phyloP scores from a whole-genome alignment of 371 early-diverging fungal genomes.

The Dichotomocladium elegans region DNA sequence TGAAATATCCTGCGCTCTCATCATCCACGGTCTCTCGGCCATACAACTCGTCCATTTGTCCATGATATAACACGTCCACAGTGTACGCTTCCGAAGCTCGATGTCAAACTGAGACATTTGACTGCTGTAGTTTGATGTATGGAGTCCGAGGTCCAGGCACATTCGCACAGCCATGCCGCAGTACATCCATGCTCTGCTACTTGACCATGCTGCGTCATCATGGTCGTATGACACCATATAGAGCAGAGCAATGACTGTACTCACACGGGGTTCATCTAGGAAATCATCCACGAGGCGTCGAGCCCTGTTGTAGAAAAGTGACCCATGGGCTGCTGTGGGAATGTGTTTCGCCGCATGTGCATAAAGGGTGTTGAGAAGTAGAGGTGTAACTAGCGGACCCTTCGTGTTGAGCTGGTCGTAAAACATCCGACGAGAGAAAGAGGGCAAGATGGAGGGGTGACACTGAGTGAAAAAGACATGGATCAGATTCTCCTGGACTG shows the following conservation, averaged over 20 bases:
- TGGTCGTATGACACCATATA: conserved; percentile 34
- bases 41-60: conserved; percentile 39
- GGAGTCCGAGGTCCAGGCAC: conserved; percentile 39
- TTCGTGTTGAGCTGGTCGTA: conserved; percentile 33
- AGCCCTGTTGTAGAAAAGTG: conserved; percentile 30
- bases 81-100: conserved; percentile 34
- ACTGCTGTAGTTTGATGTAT: conserved; percentile 31
- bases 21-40: conserved; percentile 39
- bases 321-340: conserved; percentile 1
- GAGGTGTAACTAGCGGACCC: conserved; percentile 37
- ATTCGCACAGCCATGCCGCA: conserved; percentile 40
- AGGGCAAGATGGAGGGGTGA: conserved; percentile 20
- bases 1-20: conserved; percentile 29
- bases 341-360: conserved; percentile 35
- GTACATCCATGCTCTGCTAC: conserved; percentile 43
- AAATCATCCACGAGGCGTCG: conserved; percentile 40
- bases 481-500: conserved; percentile 32
- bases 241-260: conserved; percentile 39
- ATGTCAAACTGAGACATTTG: conserved; percentile 42
- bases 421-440: conserved; percentile 35
- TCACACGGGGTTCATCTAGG: conserved; percentile 39
- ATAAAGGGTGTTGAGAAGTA: conserved; percentile 36
- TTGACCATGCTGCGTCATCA: conserved; percentile 1
- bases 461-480: conserved; percentile 30
- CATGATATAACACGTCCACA: conserved; percentile 46